Conservation (phyloP, 495 filamentous ascomycete species). For the Annulohypoxylon maeteangense region DNA sequence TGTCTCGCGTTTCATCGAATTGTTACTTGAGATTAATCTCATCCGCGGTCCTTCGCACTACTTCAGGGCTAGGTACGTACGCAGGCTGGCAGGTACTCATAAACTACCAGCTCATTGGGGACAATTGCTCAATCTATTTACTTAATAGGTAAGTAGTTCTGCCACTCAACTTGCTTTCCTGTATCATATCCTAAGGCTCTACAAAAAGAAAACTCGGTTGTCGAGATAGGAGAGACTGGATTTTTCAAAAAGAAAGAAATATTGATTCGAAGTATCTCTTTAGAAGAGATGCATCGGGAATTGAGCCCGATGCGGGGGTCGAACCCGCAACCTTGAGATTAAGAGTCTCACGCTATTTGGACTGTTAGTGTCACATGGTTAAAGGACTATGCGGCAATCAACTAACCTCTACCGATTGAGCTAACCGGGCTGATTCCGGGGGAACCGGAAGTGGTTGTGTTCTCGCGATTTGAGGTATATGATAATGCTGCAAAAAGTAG, state of each 20-base stretch:
- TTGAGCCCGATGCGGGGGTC: constrained; percentile 54
- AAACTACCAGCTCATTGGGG: no score
- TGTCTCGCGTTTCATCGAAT: no score
- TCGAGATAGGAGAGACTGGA: no score
- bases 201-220: no score
- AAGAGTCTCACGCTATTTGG: constrained; percentile 75
- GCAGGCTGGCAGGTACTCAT: no score
- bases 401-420: constrained; percentile 76
- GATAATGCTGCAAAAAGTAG: neutral
- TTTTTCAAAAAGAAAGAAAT: constrained; percentile 6
- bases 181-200: no score
- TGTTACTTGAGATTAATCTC: no score
- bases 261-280: constrained; percentile 17
- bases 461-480: neutral
- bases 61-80: no score
- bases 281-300: constrained; percentile 45
- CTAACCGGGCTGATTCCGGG: constrained; percentile 65
- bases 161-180: no score
- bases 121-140: no score
- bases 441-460: neutral
- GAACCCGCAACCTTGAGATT: constrained; percentile 74
- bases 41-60: no score
- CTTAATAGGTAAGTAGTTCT: no score
- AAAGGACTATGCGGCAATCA: neutral
- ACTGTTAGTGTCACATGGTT: neutral